Conservation (phyloP, 768 basidiomycete species). For the Lactarius vividus region DNA sequence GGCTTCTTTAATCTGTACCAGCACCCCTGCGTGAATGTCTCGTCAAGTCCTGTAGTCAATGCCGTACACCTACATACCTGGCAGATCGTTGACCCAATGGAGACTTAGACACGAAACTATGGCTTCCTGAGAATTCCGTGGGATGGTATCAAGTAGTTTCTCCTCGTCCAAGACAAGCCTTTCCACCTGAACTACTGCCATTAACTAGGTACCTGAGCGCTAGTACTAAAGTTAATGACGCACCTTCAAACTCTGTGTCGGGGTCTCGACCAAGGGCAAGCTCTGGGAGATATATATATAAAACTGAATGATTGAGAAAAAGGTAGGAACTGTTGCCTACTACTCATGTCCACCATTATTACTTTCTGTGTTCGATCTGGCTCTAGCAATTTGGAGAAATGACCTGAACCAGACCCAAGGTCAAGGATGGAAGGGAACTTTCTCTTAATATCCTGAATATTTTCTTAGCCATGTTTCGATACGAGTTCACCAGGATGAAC, state of each 20-base stretch:
- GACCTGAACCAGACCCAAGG: conserved; percentile 87
- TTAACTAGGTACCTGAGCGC: conserved; percentile 13
- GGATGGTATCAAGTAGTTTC: conserved; percentile 59
- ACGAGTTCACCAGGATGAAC: conserved; percentile 15
- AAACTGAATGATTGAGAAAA: conserved; percentile 5
- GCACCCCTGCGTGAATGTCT: conserved; percentile 52
- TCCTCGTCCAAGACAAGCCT: conserved; percentile 86
- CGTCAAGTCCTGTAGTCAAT: neutral
- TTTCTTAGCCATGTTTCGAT: conserved; percentile 14
- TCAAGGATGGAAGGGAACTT: conserved; percentile 80
- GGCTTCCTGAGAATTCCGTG: conserved; percentile 80
- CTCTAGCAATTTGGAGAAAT: conserved; percentile 83
- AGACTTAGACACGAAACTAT: conserved; percentile 88
- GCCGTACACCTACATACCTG: conserved; percentile 50
- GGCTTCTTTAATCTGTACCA: conserved; percentile 84
- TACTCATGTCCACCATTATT: conserved; percentile 83
- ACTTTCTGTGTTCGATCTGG: conserved; percentile 63
- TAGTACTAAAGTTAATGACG: conserved; percentile 5
- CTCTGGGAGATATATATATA: conserved; percentile 43
- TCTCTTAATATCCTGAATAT: conserved; percentile 82
- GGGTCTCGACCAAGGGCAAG: conserved; percentile 71
- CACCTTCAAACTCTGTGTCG: conserved; percentile 80
- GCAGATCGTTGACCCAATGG: conserved; percentile 98
- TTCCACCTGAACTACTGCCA: conserved; percentile 62
- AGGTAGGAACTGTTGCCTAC: conserved; percentile 41